Evolutionary conservation across 139 green algal genomes (phyloP).

Genomic region (Asterochloris erici): DNA sequence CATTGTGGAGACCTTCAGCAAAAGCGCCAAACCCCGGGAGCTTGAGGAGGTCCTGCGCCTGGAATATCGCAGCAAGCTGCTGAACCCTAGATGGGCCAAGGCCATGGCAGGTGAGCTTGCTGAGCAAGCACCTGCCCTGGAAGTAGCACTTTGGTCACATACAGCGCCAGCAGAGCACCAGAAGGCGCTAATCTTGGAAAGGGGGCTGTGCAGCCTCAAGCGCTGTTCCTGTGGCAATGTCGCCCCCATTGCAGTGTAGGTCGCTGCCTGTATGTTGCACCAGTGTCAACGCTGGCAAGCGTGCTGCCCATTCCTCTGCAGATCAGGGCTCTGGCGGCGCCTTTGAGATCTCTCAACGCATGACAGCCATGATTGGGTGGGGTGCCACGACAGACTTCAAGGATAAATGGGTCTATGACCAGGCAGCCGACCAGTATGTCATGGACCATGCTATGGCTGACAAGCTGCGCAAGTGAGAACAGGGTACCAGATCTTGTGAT

Average conservation of each 20-base stretch:
- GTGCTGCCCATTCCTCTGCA: slow-evolving; percentile 79
- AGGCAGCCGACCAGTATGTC: slow-evolving; percentile 88
- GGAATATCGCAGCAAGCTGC: slow-evolving; percentile 95
- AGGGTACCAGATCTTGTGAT: not conserved
- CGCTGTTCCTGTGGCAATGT: no score
- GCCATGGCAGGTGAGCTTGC: not conserved
- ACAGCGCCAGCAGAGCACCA: no score
- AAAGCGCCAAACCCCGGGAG: slow-evolving; percentile 66
- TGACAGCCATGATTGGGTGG: slow-evolving; percentile 96
- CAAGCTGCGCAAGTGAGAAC: slow-evolving; percentile 66
- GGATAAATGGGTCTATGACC: slow-evolving; percentile 93
- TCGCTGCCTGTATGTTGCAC: no score
- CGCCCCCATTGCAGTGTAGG: no score
- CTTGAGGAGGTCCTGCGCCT: slow-evolving; percentile 88
- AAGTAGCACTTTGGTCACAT: no score
- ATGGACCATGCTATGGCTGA: slow-evolving; percentile 81
- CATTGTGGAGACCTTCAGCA: slow-evolving; percentile 87
- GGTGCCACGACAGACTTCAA: slow-evolving; percentile 84
- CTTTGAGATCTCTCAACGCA: slow-evolving; percentile 90
- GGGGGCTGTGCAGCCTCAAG: no score
- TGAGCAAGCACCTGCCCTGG: no score
- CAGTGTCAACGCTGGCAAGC: not conserved
- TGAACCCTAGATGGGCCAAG: slow-evolving; percentile 84
- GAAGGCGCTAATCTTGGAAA: no score
- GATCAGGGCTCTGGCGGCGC: slow-evolving; percentile 88